Evolutionary conservation across 495 filamentous ascomycete genomes (phyloP).

Genomic region (Talaromyces ruber): DNA sequence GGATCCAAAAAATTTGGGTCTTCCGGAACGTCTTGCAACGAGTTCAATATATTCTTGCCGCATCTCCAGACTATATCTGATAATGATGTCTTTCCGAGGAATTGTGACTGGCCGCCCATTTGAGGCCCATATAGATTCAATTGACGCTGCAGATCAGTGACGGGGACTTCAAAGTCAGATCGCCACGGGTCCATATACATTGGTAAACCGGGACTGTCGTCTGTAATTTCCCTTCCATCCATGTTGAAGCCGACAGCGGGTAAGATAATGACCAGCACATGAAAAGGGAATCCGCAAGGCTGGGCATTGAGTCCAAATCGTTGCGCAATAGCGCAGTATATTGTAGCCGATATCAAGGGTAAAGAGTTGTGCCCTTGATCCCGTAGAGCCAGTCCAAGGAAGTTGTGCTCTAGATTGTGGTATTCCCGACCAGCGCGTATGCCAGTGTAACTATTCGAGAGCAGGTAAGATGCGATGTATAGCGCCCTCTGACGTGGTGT

Average conservation of each 20-base stretch:
- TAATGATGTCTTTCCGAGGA: slow-evolving; percentile 50
- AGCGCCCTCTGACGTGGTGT: slow-evolving; percentile 59
- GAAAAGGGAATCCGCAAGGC: slow-evolving; percentile 68
- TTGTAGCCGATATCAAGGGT: slow-evolving; percentile 68
- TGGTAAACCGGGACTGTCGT: slow-evolving; percentile 31
- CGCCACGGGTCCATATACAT: slow-evolving; percentile 85
- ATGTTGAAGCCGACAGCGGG: slow-evolving; percentile 51
- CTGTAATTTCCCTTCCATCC: slow-evolving; percentile 46
- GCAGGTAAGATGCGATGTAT: slow-evolving; percentile 57
- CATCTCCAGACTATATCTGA: slow-evolving; percentile 65
- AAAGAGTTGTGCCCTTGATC: slow-evolving; percentile 59
- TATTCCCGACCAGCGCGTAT: slow-evolving; percentile 57
- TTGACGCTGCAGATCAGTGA: slow-evolving; percentile 47
- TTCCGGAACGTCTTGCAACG: slow-evolving; percentile 33
- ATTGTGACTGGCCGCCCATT: slow-evolving; percentile 38
- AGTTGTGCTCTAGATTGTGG: slow-evolving; percentile 72
- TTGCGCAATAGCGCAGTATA: slow-evolving; percentile 59
- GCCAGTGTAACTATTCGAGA: slow-evolving; percentile 56
- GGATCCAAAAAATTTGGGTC: slow-evolving; percentile 29
- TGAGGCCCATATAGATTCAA: slow-evolving; percentile 56
- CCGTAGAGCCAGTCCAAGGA: slow-evolving; percentile 62
- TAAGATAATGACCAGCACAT: slow-evolving; percentile 67
- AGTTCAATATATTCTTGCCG: slow-evolving; percentile 70
- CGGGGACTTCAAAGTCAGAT: slow-evolving; percentile 54
- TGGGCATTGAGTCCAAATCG: slow-evolving; percentile 60